phyloP scores from a whole-genome alignment of 192 early-diverging fungal species.

The Umbelopsis isabellina region DNA sequence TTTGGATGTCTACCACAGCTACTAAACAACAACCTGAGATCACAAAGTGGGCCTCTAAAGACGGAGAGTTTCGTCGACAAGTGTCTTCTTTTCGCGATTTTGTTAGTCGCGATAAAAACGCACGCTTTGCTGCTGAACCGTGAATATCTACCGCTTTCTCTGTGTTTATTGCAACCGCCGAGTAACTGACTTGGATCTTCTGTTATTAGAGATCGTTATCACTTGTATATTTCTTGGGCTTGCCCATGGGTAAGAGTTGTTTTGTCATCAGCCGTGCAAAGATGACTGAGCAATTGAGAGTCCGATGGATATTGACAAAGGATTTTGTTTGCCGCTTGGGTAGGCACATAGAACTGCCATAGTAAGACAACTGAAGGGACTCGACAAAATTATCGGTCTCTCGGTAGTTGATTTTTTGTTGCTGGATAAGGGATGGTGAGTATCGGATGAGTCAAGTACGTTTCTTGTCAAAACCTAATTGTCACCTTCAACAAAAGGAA shows the following conservation, averaged over 20 bases:
- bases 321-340: neutral
- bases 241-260: constrained; percentile 60
- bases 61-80: constrained; percentile 84
- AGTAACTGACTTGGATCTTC: constrained; percentile 11
- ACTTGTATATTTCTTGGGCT: constrained; percentile 72
- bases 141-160: constrained; percentile 27
- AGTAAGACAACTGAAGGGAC: constrained; percentile 88
- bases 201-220: constrained; percentile 70
- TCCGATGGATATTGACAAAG: constrained; percentile 2
- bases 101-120: constrained; percentile 55
- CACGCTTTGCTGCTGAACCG: constrained; percentile 76
- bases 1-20: constrained; percentile 25
- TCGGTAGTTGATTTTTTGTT: constrained; percentile 88
- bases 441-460: neutral
- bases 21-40: constrained; percentile 39
- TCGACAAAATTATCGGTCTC: constrained; percentile 80
- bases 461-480: too few species aligned
- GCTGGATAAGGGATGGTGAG: constrained; percentile 76
- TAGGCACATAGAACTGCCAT: constrained; percentile 91
- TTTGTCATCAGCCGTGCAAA: neutral
- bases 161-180: neutral
- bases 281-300: constrained; percentile 9
- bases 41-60: constrained; percentile 66
- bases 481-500: constrained; percentile 32
- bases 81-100: constrained; percentile 70